These are phyloP conservation scores for Cutaneotrichosporon mucoides DNA, from an alignment of 1,284 basidiomycete species.

Conservation along the genomic window DNA sequence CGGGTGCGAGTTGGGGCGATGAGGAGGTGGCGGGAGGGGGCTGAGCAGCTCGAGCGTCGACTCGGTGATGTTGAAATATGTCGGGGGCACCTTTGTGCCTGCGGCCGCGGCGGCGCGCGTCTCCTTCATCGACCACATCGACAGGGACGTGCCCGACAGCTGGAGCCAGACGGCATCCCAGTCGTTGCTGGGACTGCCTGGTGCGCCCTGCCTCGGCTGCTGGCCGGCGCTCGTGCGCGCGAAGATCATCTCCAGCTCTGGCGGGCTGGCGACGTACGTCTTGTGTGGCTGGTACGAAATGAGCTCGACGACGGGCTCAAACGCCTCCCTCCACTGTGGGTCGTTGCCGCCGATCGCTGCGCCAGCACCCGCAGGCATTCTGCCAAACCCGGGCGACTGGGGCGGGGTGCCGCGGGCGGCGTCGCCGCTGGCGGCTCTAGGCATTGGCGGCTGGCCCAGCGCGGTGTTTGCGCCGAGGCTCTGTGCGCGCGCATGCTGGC, in stretches of 20 bases:
- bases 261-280: slow-evolving; percentile 49
- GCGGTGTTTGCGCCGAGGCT: slow-evolving; percentile 30
- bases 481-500: slow-evolving; percentile 22
- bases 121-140: slow-evolving; percentile 51
- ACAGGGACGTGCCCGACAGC: slow-evolving; percentile 85
- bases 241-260: slow-evolving; percentile 49
- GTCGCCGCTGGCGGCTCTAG: slow-evolving; percentile 3
- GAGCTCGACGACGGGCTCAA: slow-evolving; percentile 45
- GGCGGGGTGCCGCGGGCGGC: slow-evolving; percentile 13
- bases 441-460: neutral
- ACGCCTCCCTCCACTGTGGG: slow-evolving; percentile 25
- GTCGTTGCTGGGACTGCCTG: slow-evolving; percentile 75
- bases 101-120: slow-evolving; percentile 46
- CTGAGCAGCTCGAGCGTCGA: slow-evolving; percentile 55
- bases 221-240: slow-evolving; percentile 47
- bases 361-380: neutral
- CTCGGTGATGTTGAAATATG: slow-evolving; percentile 46
- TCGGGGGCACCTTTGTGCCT: slow-evolving; percentile 47
- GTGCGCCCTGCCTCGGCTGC: slow-evolving; percentile 62
- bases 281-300: slow-evolving; percentile 47
- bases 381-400: slow-evolving; percentile 3
- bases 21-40: slow-evolving; percentile 53
- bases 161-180: slow-evolving; percentile 93
- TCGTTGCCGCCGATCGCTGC: neutral
- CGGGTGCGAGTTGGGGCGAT: slow-evolving; percentile 51